Base-by-base conservation (phyloP, 352 stramenopile genomes). In the Phytophthora syringae region DNA sequence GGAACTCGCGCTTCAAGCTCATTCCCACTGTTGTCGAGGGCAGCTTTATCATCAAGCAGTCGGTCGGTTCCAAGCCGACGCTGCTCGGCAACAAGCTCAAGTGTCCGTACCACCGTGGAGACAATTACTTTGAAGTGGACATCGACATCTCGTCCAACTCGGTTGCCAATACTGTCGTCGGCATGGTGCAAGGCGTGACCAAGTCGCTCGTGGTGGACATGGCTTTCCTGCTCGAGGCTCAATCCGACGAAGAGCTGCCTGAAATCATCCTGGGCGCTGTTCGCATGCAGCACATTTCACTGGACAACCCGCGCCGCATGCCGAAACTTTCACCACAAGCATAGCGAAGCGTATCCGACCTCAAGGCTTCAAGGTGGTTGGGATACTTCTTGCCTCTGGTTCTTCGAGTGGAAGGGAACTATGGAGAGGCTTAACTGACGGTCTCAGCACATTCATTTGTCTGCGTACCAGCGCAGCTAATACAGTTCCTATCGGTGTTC, bases 81-180 rank as follows among this genome's bases (percentile, higher is more conserved):
- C 90, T 99, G 32, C 82, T 99, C 27, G 97, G 97, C 22, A 99
- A 97, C 67, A 99, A 99, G 74, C 88, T 99, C 18, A 97, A 98
- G 74, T 93, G 85, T 51, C 81, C 74, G 48, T 96, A 97, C 71
- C 72, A 87, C 67, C 85, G 81, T 52, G 90, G 86, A 44, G 86
- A 94, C 52, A 94, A 97, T 60, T 99, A 98, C 76, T 97, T 99
- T 66, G 97, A 99, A 76, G 76, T 99, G 36, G 94, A 98, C 69
- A 83, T 99, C 42, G 95, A 99, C 72, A 98, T 98, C 59, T 95
- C 90, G 36, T 97, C 82, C 50, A 98, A 94, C 70, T 89, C 83
- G 52, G 93, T 99, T 15, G 96, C 87, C 28, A 94, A 95, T 65
- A 92, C 84, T 9, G 86, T 95, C 57, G 83, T 95, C 13, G 86